These are phyloP conservation scores for Gossypium gossypioides DNA, from an alignment of 441 rosid species.

Conservation along the genomic window DNA sequence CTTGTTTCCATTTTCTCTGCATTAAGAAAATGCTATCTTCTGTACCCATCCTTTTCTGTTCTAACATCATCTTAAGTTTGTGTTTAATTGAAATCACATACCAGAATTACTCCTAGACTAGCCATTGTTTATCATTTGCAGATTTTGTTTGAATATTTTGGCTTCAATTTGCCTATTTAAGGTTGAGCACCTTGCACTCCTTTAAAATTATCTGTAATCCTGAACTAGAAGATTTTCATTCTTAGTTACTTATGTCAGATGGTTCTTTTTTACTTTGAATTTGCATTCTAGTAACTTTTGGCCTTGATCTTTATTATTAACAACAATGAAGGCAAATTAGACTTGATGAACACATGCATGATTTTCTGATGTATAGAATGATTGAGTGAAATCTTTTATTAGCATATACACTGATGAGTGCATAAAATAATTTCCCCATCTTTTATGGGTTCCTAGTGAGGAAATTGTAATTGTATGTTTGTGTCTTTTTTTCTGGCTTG, in stretches of 20 bases:
- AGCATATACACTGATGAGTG: not conserved
- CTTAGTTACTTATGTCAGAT: not conserved
- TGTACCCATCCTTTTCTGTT: not conserved
- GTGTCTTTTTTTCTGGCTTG: constrained; percentile 19
- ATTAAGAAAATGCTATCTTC: not conserved
- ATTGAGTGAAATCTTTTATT: not conserved
- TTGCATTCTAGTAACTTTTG: not conserved
- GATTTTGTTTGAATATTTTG: not conserved
- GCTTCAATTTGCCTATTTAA: not conserved
- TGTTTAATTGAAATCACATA: not conserved
- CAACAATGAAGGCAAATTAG: not conserved
- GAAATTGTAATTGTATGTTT: not conserved
- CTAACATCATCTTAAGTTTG: not conserved
- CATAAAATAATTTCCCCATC: not conserved
- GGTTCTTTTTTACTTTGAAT: not conserved
- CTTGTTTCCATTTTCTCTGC: not conserved
- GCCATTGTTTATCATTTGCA: not conserved
- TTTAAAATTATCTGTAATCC: not conserved
- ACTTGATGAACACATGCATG: not conserved
- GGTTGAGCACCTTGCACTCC: not conserved
- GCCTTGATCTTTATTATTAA: not conserved
- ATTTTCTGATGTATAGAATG: not conserved
- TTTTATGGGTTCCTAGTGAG: not conserved
- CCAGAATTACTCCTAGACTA: not conserved
- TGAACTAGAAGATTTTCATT: not conserved